A percentile compares a stretch with the other conserved stretches of the same genome.
Evolutionary conservation across 495 filamentous ascomycete species (phyloP).

Genomic region (Chaetomium tenue): DNA sequence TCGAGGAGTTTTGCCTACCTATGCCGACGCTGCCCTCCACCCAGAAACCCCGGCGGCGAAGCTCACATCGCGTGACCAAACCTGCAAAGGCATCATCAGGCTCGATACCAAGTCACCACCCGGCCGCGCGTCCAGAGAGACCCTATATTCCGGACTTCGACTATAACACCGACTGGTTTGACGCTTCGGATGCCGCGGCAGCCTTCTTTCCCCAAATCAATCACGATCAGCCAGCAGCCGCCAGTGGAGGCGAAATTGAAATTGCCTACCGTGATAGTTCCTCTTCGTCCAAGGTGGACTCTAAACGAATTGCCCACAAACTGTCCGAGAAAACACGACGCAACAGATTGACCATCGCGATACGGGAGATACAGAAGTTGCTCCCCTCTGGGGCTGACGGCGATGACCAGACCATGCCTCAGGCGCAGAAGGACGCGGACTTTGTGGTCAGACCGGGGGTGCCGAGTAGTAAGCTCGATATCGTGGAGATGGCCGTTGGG

Average conservation of each 20-base stretch:
- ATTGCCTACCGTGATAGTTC: constrained; percentile 18
- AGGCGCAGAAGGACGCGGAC: constrained; percentile 4
- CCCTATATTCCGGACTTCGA: constrained; percentile 7
- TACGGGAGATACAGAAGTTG: constrained; percentile 38
- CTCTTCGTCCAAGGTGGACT: constrained; percentile 24
- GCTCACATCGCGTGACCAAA: constrained; percentile 22
- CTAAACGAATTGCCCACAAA: constrained; percentile 36
- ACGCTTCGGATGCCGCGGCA: background rate
- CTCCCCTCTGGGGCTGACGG: constrained; percentile 21
- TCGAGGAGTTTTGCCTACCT: constrained; percentile 21
- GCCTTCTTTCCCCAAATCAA: constrained; percentile 10
- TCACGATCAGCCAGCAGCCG: background rate
- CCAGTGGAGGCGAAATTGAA: constrained; percentile 2
- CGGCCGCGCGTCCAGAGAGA: background rate
- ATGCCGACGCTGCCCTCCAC: constrained; percentile 8
- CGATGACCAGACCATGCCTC: background rate
- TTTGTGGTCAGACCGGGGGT: constrained; percentile 19
- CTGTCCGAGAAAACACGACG: constrained; percentile 38
- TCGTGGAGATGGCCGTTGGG: constrained; percentile 36
- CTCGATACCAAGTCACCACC: background rate
- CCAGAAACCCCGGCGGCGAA: constrained; percentile 17
- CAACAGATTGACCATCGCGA: constrained; percentile 34
- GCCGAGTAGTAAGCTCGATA: constrained; percentile 35
- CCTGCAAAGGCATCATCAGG: constrained; percentile 3
- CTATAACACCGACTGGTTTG: constrained; percentile 16